Evolutionary conservation across 1,284 basidiomycete genomes (phyloP), one percentile per base, ranked within the genome.

Genomic region (Takashimella tepidaria): DNA sequence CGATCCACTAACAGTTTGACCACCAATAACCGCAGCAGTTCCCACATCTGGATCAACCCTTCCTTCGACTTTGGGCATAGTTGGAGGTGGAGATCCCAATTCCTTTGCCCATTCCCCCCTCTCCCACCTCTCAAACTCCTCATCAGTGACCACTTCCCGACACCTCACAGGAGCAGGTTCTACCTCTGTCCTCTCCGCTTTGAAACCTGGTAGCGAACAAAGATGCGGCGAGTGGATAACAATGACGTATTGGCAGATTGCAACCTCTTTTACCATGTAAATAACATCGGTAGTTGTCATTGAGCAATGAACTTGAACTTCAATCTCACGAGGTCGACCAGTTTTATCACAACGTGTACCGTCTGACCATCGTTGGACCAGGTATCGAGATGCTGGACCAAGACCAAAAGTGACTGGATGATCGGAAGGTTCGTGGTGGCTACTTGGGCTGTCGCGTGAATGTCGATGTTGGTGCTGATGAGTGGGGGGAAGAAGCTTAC

Each of bases 221-320:
- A 97, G 80, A 54, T 91, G 86, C 26, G 92, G 92, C 1, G 91
- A 93, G 72, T 95, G 87, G 55, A 97, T 85, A 61, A 95, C 87
- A 54, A 97, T 80, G 47, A 95, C 84, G 72, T 97, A 96, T 63
- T 87, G 85, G 75, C 92, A 79, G 25, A 86, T 92, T 68, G 87
- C 87, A 20, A 89, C 82, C 78, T 97, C 92, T 70, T 92, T 91
- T 65, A 97, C 85, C 68, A 92, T 86, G 50, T 89, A 82, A 66
- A 96, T 89, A 43, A 71, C 64, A 64, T 80, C 80, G 41, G 87
- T 84, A 76, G 87, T 87, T 51, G 87, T 87, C 86, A 90, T 89
- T 57, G 88, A 89, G 77, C 92, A 97, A 76, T 97, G 92, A 72
- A 93, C 92, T 87, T 97, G 92, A 31, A 97, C 85, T 79, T 97